Evolutionary conservation across 2,329 filamentous ascomycete species (phyloP).

Genomic region (Monosporascus cannonballus): DNA sequence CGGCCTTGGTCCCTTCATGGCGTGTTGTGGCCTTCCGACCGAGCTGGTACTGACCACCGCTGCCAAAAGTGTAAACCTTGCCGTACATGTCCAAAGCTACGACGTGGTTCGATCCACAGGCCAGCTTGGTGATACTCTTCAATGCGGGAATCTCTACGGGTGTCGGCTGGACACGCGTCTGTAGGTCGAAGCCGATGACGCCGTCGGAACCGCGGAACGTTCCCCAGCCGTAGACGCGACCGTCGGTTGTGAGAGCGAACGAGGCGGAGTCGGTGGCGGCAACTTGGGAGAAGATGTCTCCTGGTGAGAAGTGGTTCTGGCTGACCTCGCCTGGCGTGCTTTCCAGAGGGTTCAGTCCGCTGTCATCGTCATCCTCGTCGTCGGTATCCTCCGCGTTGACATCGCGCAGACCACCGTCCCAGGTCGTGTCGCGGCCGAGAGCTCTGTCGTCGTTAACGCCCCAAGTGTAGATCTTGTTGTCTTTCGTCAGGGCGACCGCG

Average conservation of each 20-base stretch:
- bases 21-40: conserved; percentile 57
- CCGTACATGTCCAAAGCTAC: conserved; percentile 61
- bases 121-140: conserved; percentile 59
- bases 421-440: conserved; percentile 60
- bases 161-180: conserved; percentile 32
- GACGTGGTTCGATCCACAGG: conserved; percentile 65
- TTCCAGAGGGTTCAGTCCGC: conserved; percentile 65
- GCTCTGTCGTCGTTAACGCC: conserved; percentile 74
- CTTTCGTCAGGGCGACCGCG: conserved; percentile 58
- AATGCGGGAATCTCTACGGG: conserved; percentile 54
- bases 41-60: conserved; percentile 60
- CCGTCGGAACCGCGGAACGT: conserved; percentile 56
- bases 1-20: conserved; percentile 24
- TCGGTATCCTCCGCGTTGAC: conserved; percentile 39
- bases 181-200: conserved; percentile 28
- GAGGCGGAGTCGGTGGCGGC: conserved; percentile 57
- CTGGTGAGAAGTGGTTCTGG: conserved; percentile 51
- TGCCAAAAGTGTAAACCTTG: conserved; percentile 65
- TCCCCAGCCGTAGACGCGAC: conserved; percentile 63
- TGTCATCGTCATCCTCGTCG: conserved; percentile 53
- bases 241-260: conserved; percentile 57
- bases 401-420: conserved; percentile 58
- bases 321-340: conserved; percentile 59
- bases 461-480: conserved; percentile 71
- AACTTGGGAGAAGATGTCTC: conserved; percentile 56